These are phyloP conservation scores for Vicia faba DNA, from an alignment of 306 rosid species.

Conservation along the genomic window DNA sequence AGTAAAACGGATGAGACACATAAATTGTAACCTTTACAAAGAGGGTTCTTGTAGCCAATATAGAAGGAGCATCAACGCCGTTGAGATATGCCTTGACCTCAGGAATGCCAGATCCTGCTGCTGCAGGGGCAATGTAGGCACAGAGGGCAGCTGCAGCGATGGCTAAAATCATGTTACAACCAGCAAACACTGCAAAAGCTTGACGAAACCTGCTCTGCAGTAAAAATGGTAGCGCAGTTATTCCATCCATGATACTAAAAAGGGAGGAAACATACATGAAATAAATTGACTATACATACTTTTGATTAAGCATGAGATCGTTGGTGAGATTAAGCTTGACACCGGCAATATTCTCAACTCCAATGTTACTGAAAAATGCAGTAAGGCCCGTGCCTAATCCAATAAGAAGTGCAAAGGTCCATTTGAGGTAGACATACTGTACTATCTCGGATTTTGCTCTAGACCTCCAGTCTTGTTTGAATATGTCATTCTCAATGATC, in stretches of 20 bases:
- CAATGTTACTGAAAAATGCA: slow-evolving; percentile 71
- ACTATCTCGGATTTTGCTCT: slow-evolving; percentile 51
- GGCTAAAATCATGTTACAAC: slow-evolving; percentile 62
- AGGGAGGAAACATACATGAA: background rate
- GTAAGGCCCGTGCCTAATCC: slow-evolving; percentile 74
- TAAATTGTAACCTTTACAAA: slow-evolving; percentile 62
- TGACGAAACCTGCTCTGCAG: slow-evolving; percentile 59
- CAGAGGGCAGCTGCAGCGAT: slow-evolving; percentile 63
- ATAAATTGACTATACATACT: slow-evolving; percentile 40
- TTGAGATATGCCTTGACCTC: slow-evolving; percentile 94
- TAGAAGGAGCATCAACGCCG: slow-evolving; percentile 71
- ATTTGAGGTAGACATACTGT: slow-evolving; percentile 64
- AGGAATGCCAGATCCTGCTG: slow-evolving; percentile 90
- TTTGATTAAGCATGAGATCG: slow-evolving; percentile 54
- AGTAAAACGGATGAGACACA: background rate
- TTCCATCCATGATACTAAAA: background rate
- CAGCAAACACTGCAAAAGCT: slow-evolving; percentile 57
- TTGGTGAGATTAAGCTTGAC: slow-evolving; percentile 64
- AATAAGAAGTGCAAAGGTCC: slow-evolving; percentile 72
- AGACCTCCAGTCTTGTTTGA: slow-evolving; percentile 81
- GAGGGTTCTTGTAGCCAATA: slow-evolving; percentile 76
- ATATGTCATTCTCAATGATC: slow-evolving; percentile 75
- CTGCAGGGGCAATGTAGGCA: slow-evolving; percentile 75
- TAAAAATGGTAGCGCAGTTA: slow-evolving; percentile 29
- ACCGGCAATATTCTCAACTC: slow-evolving; percentile 84